Evolutionary conservation across 75 land plant genomes (phyloP), one percentile per base, ranked within the genome.

Genomic region (Pinus taeda): DNA sequence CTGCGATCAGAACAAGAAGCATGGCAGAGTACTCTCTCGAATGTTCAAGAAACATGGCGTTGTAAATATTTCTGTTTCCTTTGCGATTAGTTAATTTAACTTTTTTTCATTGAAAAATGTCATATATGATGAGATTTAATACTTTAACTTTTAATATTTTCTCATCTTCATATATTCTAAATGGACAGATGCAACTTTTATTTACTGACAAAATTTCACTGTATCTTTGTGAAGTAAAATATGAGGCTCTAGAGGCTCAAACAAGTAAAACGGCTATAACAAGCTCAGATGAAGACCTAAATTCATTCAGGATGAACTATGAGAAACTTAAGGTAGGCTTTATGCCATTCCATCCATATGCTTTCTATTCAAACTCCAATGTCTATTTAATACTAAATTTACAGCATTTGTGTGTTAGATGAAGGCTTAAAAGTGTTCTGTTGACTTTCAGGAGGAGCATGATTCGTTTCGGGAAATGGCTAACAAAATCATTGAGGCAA

Each of bases 391-490:
- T 69, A 20, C n/a, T 42, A 42, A 69, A n/a, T 69, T 67, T 39
- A 12, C 3, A 37, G 17, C 21, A 37, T 29, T 26, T 6, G 20
- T 67, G 15, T 36, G n/a, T 39, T 20, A 67, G 39, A 18, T 39
- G 71, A 67, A 67, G 49, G 71, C 3, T 39, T 67, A 37, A 66
- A 21, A 20, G 39, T 21, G 30, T 30, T 80, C 49, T 22, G 4
- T 71, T 63, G 36, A 67, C 57, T 59, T 84, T 45, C 75, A 95
- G 98, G 92, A 83, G 71, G 99, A 97, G 81, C 90, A 90, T 79
- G 82, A 82, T 61, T 81, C 90, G 4, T 97, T 95, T 79, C 93
- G 88, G 63, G 93, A 93, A 74, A 91, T 95, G 85, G 92, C 92
- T 60, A 91, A 92, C 75, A 86, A 80, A 61, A 93, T 90, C 88